phyloP scores from a whole-genome alignment of 805 yeast species.

The Clavispora carvajalis region DNA sequence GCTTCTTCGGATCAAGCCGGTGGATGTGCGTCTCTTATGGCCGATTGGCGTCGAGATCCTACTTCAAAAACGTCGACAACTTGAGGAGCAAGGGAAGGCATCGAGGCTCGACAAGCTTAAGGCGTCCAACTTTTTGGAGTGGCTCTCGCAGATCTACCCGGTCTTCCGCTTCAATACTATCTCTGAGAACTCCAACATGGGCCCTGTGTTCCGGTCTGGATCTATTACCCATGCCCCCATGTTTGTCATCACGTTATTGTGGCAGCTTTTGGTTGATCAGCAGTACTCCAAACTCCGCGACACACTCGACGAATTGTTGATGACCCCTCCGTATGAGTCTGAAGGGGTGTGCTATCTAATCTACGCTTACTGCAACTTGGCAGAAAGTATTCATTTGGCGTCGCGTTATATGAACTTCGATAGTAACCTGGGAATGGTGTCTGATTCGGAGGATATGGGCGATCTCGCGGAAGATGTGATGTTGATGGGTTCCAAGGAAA shows the following conservation, averaged over 20 bases:
- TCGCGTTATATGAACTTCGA: slow-evolving; percentile 3
- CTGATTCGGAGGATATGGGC: slow-evolving; percentile 6
- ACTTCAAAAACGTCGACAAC: slow-evolving; percentile 3
- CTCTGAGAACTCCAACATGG: slow-evolving; percentile 10
- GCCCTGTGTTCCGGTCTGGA: slow-evolving; percentile 39
- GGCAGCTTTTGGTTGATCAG: slow-evolving; percentile 37
- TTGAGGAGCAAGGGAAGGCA: not conserved
- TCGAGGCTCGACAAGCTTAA: slow-evolving; percentile 9
- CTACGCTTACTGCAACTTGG: slow-evolving; percentile 24
- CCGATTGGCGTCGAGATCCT: slow-evolving; percentile 57
- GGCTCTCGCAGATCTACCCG: slow-evolving; percentile 29
- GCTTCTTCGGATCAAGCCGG: slow-evolving; percentile 41
- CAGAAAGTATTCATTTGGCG: slow-evolving; percentile 19
- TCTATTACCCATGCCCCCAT: slow-evolving; percentile 37
- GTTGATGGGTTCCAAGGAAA: slow-evolving; percentile 10
- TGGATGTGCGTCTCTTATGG: slow-evolving; percentile 59
- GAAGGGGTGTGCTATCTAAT: slow-evolving; percentile 40
- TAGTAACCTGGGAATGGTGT: slow-evolving; percentile 5
- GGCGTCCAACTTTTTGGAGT: slow-evolving; percentile 31
- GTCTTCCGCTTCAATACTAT: slow-evolving; percentile 4
- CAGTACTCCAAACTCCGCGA: slow-evolving; percentile 30
- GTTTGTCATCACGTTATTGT: slow-evolving; percentile 36
- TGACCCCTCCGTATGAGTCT: slow-evolving; percentile 38
- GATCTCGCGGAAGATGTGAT: slow-evolving; percentile 14
- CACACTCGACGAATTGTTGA: slow-evolving; percentile 29